Conservation (phyloP, 257 asterid genomes). For the Echites panduratus region DNA sequence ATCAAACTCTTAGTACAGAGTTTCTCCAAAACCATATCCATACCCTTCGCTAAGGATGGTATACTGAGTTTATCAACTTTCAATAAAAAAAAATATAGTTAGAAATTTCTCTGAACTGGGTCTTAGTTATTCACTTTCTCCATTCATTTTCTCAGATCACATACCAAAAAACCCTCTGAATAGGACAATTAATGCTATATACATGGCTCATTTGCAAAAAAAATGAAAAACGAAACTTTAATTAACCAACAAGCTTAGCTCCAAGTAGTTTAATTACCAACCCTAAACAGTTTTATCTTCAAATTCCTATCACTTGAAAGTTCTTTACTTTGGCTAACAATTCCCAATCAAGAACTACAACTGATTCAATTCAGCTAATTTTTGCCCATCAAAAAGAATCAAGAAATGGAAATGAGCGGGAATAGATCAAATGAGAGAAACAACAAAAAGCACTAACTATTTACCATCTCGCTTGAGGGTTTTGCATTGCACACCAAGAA, state of each 20-base stretch:
- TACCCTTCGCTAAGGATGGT: neutral
- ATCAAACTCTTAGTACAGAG: neutral
- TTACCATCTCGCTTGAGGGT: conserved; percentile 92
- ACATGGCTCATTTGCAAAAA: too few relatives aligned
- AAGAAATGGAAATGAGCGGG: neutral
- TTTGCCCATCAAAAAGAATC: neutral
- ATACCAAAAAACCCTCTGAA: neutral
- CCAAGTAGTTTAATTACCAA: too few relatives aligned
- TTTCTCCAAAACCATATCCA: too few relatives aligned
- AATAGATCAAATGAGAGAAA: neutral
- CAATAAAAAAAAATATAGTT: neutral
- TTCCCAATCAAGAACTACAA: neutral
- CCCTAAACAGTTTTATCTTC: too few relatives aligned
- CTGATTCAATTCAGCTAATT: neutral
- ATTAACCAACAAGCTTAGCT: too few relatives aligned
- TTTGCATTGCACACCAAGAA: conserved; percentile 59
- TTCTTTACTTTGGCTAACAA: neutral
- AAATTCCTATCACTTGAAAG: neutral
- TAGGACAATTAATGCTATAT: neutral
- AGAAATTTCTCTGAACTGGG: neutral
- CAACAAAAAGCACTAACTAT: conserved; percentile 6
- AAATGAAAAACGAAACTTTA: neutral
- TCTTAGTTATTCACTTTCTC: neutral
- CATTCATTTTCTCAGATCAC: neutral
- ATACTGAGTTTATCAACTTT: neutral